Evolutionary conservation across 1,284 basidiomycete species (phyloP), one percentile per base, ranked within the genome.

Genomic region (Trichosporon sp.): DNA sequence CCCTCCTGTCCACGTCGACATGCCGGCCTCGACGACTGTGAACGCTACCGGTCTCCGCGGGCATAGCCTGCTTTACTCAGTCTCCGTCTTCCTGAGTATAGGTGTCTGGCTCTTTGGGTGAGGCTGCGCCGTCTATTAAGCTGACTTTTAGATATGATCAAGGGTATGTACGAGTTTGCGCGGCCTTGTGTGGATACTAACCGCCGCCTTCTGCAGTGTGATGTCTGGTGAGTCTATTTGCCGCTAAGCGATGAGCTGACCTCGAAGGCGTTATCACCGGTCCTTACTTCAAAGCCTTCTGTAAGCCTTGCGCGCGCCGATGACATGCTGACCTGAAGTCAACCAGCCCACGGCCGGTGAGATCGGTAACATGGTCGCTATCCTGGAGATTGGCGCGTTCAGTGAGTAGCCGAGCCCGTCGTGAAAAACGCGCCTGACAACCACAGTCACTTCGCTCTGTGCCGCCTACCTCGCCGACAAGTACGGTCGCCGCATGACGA

Each of bases 381-480:
- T 94, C 2, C 85, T 94, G 32, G 96, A 98, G 84, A 89, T 98
- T 61, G 96, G 96, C 63, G 96, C 96, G 35, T 91, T 96, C 83
- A 88, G 93, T 93, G 80, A 71, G 89, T 85, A 21, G 35, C 26
- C 46, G 14, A 38, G 19, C 3, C 51, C 10, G 1, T 4, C 61
- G 26, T 14, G 5, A 14, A 35, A 32, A 37, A 37, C 32, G 38
- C 51, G 35, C 31, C 16, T 31, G 16, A 12, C 65, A 68, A 26
- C 56, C 56, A 1, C 77, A 95, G 93, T 92, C 71, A 98, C 96
- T 0, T 96, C 95, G 10, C 85, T 98, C 67, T 90, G 93, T 21
- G 92, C 94, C 74, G 96, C 96, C 26, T 89, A 88, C 37, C 85
- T 98, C 8, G 96, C 95, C 48, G 96, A 98, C 83, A 86, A 88